phyloP scores from a whole-genome alignment of 1,284 basidiomycete genomes.

The Ceratobasidium sp. region DNA sequence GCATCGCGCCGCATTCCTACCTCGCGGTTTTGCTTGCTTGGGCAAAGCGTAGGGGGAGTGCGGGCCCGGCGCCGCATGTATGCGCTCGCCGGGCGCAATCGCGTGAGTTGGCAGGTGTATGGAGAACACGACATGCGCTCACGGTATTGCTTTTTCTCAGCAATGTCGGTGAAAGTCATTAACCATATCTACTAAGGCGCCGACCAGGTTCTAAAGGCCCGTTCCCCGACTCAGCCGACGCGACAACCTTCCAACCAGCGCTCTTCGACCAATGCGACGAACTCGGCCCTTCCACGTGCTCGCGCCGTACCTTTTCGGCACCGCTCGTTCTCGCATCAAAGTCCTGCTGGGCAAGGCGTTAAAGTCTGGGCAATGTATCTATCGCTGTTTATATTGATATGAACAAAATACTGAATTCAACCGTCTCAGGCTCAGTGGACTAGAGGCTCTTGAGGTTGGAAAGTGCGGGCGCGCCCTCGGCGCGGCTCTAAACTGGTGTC shows the following conservation, averaged over 20 bases:
- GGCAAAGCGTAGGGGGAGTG: constrained; percentile 3
- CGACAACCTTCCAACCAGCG: background rate
- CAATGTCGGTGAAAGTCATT: constrained; percentile 31
- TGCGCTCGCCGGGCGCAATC: constrained; percentile 18
- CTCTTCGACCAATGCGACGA: too few relatives aligned
- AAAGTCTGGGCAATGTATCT: constrained; percentile 84
- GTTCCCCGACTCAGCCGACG: constrained; percentile 2
- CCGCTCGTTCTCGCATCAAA: constrained; percentile 90
- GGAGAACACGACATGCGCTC: background rate
- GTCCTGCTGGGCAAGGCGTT: constrained; percentile 90
- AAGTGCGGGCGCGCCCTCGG: constrained; percentile 84
- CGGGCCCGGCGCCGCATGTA: constrained; percentile 18
- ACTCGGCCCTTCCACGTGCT: constrained; percentile 56
- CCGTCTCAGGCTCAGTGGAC: constrained; percentile 67
- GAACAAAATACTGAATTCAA: background rate
- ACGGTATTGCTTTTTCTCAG: background rate
- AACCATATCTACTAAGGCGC: constrained; percentile 12
- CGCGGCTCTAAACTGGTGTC: constrained; percentile 81
- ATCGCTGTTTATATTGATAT: constrained; percentile 39
- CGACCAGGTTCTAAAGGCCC: background rate
- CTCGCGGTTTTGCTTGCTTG: background rate
- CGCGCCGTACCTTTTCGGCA: constrained; percentile 87
- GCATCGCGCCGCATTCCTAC: constrained; percentile 6
- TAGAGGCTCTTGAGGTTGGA: constrained; percentile 81
- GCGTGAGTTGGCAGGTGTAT: constrained; percentile 5